Evolutionary conservation across 352 stramenopile genomes (phyloP), one percentile per base, ranked within the genome.

Genomic region (Pythium grandisporangium): DNA sequence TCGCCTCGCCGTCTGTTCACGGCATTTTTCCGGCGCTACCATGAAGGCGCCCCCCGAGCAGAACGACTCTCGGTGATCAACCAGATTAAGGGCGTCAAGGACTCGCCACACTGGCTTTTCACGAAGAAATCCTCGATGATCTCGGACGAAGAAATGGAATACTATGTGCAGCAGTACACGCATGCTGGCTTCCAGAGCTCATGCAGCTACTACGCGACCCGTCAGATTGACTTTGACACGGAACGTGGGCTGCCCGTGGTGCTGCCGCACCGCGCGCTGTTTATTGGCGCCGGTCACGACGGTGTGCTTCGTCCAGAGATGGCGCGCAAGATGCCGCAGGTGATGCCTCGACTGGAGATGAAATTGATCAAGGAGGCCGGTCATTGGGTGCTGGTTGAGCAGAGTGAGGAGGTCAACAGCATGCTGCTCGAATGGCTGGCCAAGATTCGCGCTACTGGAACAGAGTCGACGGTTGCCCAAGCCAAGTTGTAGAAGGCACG

Each of bases 381-480:
- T 5, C 70, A 84, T 47, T 84, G 70, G 70, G 68, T 84, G 21
- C 43, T 84, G 0, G 76, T 65, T 59, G 70, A 84, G 37, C 55
- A 76, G 30, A 67, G 54, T 6, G 61, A 76, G 22, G 41, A 64
- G 14, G 58, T 75, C 38, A 75, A 67, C 30, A 30, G 33, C 29
- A 52, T 71, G 5, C 45, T 75, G 17, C 51, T 52, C 21, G 36
- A 51, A 16, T 79, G 66, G 66, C 47, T 78, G 14, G 60, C 24
- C 26, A 64, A 67, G 37, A 48, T 74, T 26, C 37, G 47, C 11
- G 13, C 48, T 12, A n/a, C n/a, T n/a, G n/a, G n/a, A n/a, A n/a
- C n/a, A n/a, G n/a, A n/a, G n/a, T 14, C 10, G 27, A 14, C 10
- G 8, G 27, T 14, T 32, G 27, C 8, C 27, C 10, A 32, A 14